A percentile compares a stretch with the other conserved stretches of the same genome.
Evolutionary conservation across 768 basidiomycete genomes (phyloP).

Genomic region (Fomitopsis pulvina): DNA sequence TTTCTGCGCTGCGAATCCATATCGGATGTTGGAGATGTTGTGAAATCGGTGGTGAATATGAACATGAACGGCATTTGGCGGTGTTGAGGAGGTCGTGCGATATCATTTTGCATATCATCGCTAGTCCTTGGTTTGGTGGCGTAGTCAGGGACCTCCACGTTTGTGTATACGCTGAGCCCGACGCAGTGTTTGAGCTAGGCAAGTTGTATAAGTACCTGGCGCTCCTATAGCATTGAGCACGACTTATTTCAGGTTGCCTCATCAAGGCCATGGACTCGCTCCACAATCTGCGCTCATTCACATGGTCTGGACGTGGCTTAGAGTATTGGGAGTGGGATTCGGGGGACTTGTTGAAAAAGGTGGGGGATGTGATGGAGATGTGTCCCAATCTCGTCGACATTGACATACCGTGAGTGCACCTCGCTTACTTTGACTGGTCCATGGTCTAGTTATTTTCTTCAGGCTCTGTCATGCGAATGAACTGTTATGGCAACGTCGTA

Average conservation of each 20-base stretch:
- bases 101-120: not conserved
- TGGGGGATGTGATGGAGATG: not conserved
- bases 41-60: not conserved
- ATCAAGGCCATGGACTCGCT: not conserved
- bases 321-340: no score
- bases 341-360: not conserved
- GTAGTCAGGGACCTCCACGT: not conserved
- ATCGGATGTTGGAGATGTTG: not conserved
- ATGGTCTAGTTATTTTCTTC: not conserved
- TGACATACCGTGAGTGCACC: not conserved
- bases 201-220: not conserved
- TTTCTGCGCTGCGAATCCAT: not conserved
- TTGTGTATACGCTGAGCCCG: not conserved
- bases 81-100: slow-evolving; percentile 1
- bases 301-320: not conserved
- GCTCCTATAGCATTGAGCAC: not conserved
- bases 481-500: not conserved
- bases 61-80: not conserved
- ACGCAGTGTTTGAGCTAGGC: not conserved
- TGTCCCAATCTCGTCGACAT: not conserved
- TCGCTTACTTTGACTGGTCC: not conserved
- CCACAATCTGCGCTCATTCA: not conserved
- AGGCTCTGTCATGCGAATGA: not conserved
- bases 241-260: not conserved
- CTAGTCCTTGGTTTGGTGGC: not conserved